Base-by-base conservation (phyloP, 2,329 filamentous ascomycete species). In the Cladosporium sp. region DNA sequence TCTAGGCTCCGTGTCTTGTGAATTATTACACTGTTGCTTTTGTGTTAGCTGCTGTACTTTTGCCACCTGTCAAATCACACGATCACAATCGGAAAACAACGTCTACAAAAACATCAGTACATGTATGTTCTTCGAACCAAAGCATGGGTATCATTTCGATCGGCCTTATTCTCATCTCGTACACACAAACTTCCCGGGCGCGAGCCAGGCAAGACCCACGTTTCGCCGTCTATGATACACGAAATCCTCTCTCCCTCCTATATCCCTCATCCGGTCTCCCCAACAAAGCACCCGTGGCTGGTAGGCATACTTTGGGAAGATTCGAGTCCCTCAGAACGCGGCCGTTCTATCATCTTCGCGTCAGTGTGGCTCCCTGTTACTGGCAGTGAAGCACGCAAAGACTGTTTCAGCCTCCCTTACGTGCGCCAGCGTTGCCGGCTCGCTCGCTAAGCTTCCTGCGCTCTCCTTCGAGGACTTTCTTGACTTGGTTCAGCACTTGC, bases 381-480 rank as follows among this genome's bases (percentile, higher is more conserved):
- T 28, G 23, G 30, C 28, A 28, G 21, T n/a, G 14, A 32, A 32
- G 28, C 28, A n/a, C 25, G 49, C 14, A 43, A 43, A 21, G 26
- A 32, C n/a, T 23, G 8, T 34, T 36, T 63, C 60, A 63, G 54
- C 60, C 60, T 23, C 60, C 60, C 60, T 63, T 63, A 4, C 60
- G 39, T 23, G 26, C 46, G 28, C 58, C 58, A 30, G n/a, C 58
- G 25, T 48, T 60, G 25, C 28, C 46, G 25, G 36, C 39, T 63
- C 65, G 71, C 68, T 75, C 72, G 51, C 70, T 73, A 48, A 78
- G 67, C 73, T 83, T 83, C 70, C 77, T 76, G 70, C 77, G 76
- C 70, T 80, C 80, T 63, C 78, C 79, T 67, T 83, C 81, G 28
- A 84, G 73, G 14, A 82, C 76, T 72, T 80, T 82, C 70, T 77